Evolutionary conservation across 2,329 filamentous ascomycete genomes (phyloP).

Genomic region (Polytolypa hystricis): DNA sequence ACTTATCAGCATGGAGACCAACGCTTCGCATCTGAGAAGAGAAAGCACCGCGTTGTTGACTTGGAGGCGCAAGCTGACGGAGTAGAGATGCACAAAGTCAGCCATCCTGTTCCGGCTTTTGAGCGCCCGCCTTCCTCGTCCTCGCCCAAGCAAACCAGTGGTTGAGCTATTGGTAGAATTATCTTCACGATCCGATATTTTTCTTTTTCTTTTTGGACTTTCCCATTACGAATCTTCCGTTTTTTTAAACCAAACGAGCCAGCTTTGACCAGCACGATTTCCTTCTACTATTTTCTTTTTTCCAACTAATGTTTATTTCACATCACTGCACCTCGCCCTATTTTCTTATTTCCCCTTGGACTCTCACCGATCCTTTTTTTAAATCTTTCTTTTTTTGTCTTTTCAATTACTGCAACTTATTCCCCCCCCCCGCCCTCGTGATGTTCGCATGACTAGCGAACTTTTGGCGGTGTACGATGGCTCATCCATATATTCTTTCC

Average conservation of each 20-base stretch:
- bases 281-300: not conserved
- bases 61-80: conserved; percentile 42
- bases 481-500: not conserved
- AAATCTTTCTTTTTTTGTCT: too few relatives aligned
- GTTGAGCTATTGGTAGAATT: conserved; percentile 1
- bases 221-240: not conserved
- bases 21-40: conserved; percentile 55
- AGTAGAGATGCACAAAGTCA: conserved; percentile 63
- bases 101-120: conserved; percentile 1
- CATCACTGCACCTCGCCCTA: not conserved
- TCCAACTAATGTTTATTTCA: not conserved
- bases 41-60: conserved; percentile 40
- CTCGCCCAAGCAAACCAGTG: not conserved
- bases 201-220: not conserved
- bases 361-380: not conserved
- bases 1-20: conserved; percentile 72
- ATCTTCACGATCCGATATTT: conserved; percentile 1
- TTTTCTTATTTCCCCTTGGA: not conserved
- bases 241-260: not conserved
- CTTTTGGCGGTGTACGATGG: not conserved
- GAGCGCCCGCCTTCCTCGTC: not conserved
- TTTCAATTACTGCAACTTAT: too few relatives aligned
- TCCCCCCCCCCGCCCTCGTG: too few relatives aligned
- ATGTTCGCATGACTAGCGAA: not conserved
- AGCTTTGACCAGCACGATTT: not conserved